Conservation (phyloP, 75 land plant genomes). For the Pinus tabuliformis region DNA sequence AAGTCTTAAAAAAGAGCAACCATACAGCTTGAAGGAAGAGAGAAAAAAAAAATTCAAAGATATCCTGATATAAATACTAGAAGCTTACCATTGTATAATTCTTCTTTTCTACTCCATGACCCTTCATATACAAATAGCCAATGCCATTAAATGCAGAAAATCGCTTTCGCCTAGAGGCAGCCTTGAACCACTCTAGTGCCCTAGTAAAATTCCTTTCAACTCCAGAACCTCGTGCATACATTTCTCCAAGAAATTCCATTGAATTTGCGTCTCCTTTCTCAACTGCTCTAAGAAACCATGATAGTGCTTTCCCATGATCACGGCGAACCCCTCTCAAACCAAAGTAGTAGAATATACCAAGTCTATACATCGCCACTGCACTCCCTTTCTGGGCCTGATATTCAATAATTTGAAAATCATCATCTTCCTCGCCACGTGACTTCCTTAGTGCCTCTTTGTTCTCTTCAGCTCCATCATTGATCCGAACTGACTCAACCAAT, state of each 20-base stretch:
- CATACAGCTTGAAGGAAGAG: no score
- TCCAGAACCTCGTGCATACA: conserved; percentile 93
- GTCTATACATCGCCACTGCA: conserved; percentile 77
- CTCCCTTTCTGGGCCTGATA: conserved; percentile 95
- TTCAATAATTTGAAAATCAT: conserved; percentile 91
- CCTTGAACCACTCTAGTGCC: conserved; percentile 79
- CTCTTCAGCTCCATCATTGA: conserved; percentile 90
- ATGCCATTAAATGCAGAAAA: conserved; percentile 91
- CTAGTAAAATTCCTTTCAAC: conserved; percentile 90
- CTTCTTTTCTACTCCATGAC: conserved; percentile 87
- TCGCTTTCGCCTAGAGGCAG: conserved; percentile 59
- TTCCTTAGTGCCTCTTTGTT: conserved; percentile 75
- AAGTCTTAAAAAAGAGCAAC: not conserved
- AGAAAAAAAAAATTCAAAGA: not conserved
- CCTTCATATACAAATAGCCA: conserved; percentile 91
- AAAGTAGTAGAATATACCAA: conserved; percentile 85
- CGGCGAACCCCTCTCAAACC: conserved; percentile 90
- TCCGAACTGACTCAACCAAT: conserved; percentile 76
- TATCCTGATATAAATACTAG: not conserved
- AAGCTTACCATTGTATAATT: conserved; percentile 79
- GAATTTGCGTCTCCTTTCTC: conserved; percentile 83
- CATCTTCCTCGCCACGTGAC: conserved; percentile 95
- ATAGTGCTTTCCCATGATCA: conserved; percentile 68
- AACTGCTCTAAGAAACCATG: conserved; percentile 84
- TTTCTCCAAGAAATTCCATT: conserved; percentile 95